Evolutionary conservation across 306 rosid genomes (phyloP), one percentile per base, ranked within the genome.

Genomic region (barrel medic (Medicago truncatula)): DNA sequence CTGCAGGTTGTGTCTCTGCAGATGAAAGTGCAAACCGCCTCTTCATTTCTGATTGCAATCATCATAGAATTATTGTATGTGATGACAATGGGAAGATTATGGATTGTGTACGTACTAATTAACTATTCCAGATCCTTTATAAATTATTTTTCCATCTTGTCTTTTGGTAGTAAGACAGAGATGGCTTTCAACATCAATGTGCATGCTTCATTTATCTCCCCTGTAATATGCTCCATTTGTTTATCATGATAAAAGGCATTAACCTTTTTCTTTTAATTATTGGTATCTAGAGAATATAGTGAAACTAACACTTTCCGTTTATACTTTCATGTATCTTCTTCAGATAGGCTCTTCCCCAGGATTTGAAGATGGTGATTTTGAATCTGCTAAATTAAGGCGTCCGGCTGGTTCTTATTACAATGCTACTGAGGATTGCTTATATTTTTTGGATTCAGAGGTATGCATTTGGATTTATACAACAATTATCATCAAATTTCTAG

Each of bases 361-460:
- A 74, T 90, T 92, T 62, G 98, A 92, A 88, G 98, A 95, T 80
- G 98, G 97, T 71, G 89, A 83, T 47, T 95, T 95, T 80, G 95
- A 80, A 79, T 89, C 88, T 73, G 91, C 93, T 79, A 95, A 90
- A 82, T 80, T 92, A 86, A 85, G 90, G 78, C 87, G 92, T 34
- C 98, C 98, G 25, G 93, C 97, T 44, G 92, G 96, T 78, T 92
- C 96, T 38, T 84, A 81, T 83, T 95, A 95, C 81, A 67, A 84
- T 84, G 87, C 84, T 49, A 47, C 56, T 31, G 91, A 92, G 68
- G 85, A 92, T 82, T 95, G 87, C 89, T 84, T 95, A 70, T 95
- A 92, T 84, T 81, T 95, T 76, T 89, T 90, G 78, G 98, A 95
- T 81, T 90, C 98, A 72, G 97, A 95, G 98, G 98, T 92, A 80